Evolutionary conservation across 108 stramenopile genomes (phyloP), one percentile per base, ranked within the genome.

Genomic region (Aurantiochytrium sp.): DNA sequence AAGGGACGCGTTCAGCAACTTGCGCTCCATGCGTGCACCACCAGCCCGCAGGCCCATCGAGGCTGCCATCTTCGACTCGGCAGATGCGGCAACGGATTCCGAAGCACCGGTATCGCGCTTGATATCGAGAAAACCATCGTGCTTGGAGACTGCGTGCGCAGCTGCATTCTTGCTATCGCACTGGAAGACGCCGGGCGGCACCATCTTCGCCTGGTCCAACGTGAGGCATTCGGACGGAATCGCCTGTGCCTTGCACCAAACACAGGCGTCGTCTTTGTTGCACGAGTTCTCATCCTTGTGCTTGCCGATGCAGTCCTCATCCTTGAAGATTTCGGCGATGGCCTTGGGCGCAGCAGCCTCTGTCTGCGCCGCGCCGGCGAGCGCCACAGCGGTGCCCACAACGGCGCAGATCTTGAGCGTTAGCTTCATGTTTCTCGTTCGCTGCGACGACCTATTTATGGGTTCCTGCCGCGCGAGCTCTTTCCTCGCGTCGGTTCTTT

Each of bases 261-360:
- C 76, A 23, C 76, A 83, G n/a, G 49, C 45, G 18, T 6, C 28
- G 25, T 47, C 76, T 6, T 12, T 23, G 23, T 83, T 83, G 51
- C 76, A 83, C 76, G 76, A 21, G 6, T 47, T 53, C 51, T 83
- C 97, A 92, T 99, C 64, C 42, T 69, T 69, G 42, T 69, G 42
- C 64, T 69, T 69, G 25, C 42, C 64, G 64, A 69, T 69, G 64
- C 64, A 69, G 42, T 69, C 64, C 42, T 42, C 64, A 23, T 69
- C 64, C 42, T 18, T 42, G 18, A 42, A 28, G 42, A 42, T 42
- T 18, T 42, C 64, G 21, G 42, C 25, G 42, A 42, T 69, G 64
- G 14, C 0, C 35, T 42, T 42, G 35, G 64, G 21, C 10, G 8
- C 35, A 14, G 64, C 42, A 23, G 8, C 42, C 64, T 8, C 64